phyloP scores from a whole-genome alignment of 768 basidiomycete genomes.

The Termitomyces sp. region DNA sequence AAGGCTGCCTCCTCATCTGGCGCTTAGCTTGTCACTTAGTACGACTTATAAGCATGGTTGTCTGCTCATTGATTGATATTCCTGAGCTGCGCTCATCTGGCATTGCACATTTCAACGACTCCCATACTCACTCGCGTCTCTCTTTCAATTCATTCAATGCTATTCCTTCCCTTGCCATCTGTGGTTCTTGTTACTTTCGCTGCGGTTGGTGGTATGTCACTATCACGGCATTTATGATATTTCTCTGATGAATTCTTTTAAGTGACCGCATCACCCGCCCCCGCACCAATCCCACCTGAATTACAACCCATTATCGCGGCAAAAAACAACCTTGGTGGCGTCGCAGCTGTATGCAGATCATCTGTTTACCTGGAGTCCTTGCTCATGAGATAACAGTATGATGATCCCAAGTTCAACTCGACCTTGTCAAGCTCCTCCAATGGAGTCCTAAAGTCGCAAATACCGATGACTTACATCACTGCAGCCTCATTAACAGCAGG shows the following conservation, averaged over 20 bases:
- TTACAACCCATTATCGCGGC: conserved; percentile 22
- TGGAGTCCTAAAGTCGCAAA: not conserved
- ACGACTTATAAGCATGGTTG: not conserved
- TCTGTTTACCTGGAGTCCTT: not conserved
- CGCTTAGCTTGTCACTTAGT: not conserved
- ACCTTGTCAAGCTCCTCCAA: not conserved
- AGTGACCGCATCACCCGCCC: conserved; percentile 8
- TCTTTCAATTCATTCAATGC: not conserved
- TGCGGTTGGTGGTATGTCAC: conserved; percentile 3
- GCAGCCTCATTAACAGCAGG: not conserved
- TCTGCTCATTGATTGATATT: not conserved
- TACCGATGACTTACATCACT: not conserved
- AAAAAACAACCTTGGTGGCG: conserved; percentile 24
- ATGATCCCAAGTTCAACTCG: conserved; percentile 8
- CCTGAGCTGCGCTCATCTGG: not conserved
- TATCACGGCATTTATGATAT: not conserved
- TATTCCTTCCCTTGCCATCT: not conserved
- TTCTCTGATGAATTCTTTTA: not conserved
- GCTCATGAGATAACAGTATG: not conserved
- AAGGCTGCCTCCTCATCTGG: not conserved
- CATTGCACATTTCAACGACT: not conserved
- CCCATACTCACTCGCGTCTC: not conserved
- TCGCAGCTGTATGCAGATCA: conserved; percentile 4
- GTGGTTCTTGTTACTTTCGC: not conserved
- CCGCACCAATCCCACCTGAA: conserved; percentile 20